Conservation (phyloP, 768 basidiomycete species). For the Pisolithus microcarpus region DNA sequence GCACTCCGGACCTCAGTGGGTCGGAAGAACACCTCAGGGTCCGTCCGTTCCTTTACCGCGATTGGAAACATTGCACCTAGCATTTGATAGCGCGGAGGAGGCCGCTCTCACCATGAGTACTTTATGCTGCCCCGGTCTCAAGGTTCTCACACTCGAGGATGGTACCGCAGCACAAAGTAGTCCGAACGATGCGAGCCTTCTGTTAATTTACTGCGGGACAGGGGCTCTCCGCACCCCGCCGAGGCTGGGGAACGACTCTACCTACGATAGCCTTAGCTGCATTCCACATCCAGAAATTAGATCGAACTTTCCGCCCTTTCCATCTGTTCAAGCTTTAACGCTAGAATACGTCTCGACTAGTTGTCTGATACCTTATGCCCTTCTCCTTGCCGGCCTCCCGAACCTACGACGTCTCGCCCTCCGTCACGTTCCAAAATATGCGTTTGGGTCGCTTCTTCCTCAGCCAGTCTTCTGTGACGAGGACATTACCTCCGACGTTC, state of each 20-base stretch:
- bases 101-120: slow-evolving; percentile 34
- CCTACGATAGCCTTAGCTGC: not conserved
- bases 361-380: slow-evolving; percentile 14
- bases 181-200: slow-evolving; percentile 32
- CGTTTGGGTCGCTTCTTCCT: slow-evolving; percentile 13
- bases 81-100: slow-evolving; percentile 36
- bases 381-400: slow-evolving; percentile 12
- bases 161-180: slow-evolving; percentile 33
- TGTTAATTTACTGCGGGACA: slow-evolving; percentile 26
- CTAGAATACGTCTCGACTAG: slow-evolving; percentile 32
- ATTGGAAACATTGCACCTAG: slow-evolving; percentile 36
- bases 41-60: slow-evolving; percentile 30
- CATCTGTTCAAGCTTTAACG: slow-evolving; percentile 29
- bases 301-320: slow-evolving; percentile 25
- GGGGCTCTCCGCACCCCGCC: slow-evolving; percentile 15
- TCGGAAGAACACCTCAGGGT: slow-evolving; percentile 14
- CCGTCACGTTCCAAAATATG: slow-evolving; percentile 10
- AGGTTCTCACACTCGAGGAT: slow-evolving; percentile 38
- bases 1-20: slow-evolving; percentile 38
- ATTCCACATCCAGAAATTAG: slow-evolving; percentile 9
- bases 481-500: slow-evolving; percentile 5
- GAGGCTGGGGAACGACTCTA: slow-evolving; percentile 7
- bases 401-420: slow-evolving; percentile 16
- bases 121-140: slow-evolving; percentile 35
- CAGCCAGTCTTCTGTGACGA: slow-evolving; percentile 9